A percentile compares a stretch with the other conserved stretches of the same genome.
phyloP scores from a whole-genome alignment of 768 basidiomycete species.

The Boletus rubroflammeus region DNA sequence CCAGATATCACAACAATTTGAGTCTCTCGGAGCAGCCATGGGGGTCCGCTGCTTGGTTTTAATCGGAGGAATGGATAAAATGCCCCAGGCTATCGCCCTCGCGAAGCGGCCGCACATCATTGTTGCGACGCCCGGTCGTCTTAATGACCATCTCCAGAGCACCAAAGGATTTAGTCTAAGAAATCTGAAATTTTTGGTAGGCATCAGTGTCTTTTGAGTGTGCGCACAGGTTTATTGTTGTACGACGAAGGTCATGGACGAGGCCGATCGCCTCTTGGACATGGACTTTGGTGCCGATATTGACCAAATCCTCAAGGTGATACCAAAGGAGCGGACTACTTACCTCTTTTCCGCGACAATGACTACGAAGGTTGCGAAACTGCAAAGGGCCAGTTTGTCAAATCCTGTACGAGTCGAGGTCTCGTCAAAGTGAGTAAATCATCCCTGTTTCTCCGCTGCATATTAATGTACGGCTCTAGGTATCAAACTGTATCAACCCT shows the following conservation, averaged over 20 bases:
- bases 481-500: conserved; percentile 96
- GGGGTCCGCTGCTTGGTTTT: conserved; percentile 89
- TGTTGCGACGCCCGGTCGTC: conserved; percentile 91
- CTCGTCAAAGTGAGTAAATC: conserved; percentile 70
- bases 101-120: conserved; percentile 93
- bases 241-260: conserved; percentile 79
- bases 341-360: conserved; percentile 98
- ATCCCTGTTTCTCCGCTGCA: not conserved
- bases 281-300: conserved; percentile 96
- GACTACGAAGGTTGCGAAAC: conserved; percentile 96
- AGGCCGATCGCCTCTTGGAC: conserved; percentile 92
- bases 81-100: conserved; percentile 85
- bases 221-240: not conserved
- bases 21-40: conserved; percentile 86
- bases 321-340: conserved; percentile 92
- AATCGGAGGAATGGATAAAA: conserved; percentile 94
- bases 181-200: conserved; percentile 80
- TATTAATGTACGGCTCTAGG: conserved; percentile 40
- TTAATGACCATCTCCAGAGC: conserved; percentile 92
- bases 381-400: conserved; percentile 88
- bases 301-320: conserved; percentile 93
- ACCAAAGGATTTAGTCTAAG: conserved; percentile 95
- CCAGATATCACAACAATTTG: conserved; percentile 97
- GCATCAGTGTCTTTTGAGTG: conserved; percentile 22
- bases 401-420: conserved; percentile 96